Evolutionary conservation across 1,284 basidiomycete species (phyloP), one percentile per base, ranked within the genome.

Genomic region (Inonotus hispidus): DNA sequence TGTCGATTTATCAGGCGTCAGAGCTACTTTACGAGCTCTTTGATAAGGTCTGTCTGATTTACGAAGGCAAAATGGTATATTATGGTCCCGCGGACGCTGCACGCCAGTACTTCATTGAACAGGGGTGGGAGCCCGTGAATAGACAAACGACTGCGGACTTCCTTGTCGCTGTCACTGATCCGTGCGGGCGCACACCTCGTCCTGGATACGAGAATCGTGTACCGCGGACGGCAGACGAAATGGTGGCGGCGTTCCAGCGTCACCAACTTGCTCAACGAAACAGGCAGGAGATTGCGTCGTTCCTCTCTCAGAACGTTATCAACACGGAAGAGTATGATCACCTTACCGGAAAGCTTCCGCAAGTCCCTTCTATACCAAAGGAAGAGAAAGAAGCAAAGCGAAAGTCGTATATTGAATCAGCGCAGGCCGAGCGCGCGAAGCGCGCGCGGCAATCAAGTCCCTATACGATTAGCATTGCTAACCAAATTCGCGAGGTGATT

Each of bases 351-450:
- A n/a, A 38, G 21, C 6, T 58, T 14, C 21, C 27, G 5, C 25
- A 46, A 3, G 25, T 56, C 3, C 27, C 38, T 23, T 29, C 53
- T 21, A 23, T 29, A 7, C 38, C 60, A 27, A 29, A 25, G n/a
- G 47, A 54, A 35, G 47, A 57, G 23, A 58, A 94, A 67, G 88
- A 91, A 67, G 91, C 93, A 70, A 91, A 93, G 0, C 80, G 95
- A 70, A 92, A 93, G 70, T 93, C 91, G 35, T 92, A 91, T 70
- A 83, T 79, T 2, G 84, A 87, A 71, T 65, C 61, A 21, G 71
- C 68, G 16, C 66, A 58, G 47, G 66, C 63, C 58, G 64, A 66
- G 60, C 63, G 60, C 11, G 63, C 64, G 11, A 64, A 58, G 29
- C 64, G 55, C 43, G 19, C 58, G 21, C 56, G 38, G 13, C 49